Percentiles rank a stretch among this genome's conserved stretches.
These are phyloP conservation scores for Peniophora sp. DNA, from an alignment of 1,284 basidiomycete genomes.

Conservation along the genomic window DNA sequence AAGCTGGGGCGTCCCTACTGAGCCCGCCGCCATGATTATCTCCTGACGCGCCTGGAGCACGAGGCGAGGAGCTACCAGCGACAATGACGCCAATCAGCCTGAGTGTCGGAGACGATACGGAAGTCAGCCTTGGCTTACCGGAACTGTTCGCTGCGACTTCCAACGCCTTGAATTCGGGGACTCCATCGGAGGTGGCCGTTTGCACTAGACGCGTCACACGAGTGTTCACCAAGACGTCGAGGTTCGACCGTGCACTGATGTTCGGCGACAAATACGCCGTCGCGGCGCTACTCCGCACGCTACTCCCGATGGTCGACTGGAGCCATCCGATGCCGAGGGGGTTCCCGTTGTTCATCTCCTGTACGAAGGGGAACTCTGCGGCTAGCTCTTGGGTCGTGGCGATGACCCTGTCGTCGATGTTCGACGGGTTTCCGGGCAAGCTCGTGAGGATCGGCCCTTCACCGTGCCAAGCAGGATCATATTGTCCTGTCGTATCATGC, in stretches of 20 bases:
- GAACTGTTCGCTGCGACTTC: constrained; percentile 18
- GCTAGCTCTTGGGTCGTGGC: constrained; percentile 7
- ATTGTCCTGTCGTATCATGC: not conserved
- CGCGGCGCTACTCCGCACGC: constrained; percentile 2
- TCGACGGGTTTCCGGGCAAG: not conserved
- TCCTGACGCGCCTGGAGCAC: constrained; percentile 26
- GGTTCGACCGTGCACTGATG: constrained; percentile 6
- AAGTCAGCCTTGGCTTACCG: not conserved
- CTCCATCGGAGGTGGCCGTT: not conserved
- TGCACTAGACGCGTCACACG: constrained; percentile 9
- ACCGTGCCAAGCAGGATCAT: not conserved
- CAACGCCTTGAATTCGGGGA: constrained; percentile 20
- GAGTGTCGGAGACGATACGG: too few species aligned
- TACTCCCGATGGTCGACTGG: constrained; percentile 1
- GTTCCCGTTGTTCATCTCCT: constrained; percentile 13
- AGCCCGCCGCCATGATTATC: constrained; percentile 37
- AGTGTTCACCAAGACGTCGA: constrained; percentile 7
- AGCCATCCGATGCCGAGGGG: constrained; percentile 10
- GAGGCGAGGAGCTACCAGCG: not conserved
- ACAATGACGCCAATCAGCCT: not conserved
- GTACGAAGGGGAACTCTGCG: constrained; percentile 11
- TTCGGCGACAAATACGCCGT: constrained; percentile 9
- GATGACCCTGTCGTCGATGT: constrained; percentile 9
- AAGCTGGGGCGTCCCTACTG: constrained; percentile 33
- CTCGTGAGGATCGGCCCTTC: not conserved